A percentile compares a stretch with the other conserved stretches of the same genome.
phyloP scores from a whole-genome alignment of 2,329 filamentous ascomycete genomes.

The Claviceps sp. region DNA sequence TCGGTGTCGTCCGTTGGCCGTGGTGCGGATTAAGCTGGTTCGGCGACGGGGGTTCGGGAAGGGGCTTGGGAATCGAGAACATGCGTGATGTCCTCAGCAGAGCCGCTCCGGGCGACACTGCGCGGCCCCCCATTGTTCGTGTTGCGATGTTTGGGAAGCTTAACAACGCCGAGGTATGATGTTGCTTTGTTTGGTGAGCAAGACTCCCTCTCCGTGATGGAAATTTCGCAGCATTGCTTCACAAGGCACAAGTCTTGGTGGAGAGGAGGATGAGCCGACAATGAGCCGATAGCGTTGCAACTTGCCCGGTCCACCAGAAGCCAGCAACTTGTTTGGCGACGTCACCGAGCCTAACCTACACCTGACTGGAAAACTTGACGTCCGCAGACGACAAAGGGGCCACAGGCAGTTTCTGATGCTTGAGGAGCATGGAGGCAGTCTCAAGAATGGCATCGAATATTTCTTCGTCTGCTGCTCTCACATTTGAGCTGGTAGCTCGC shows the following conservation, averaged over 20 bases:
- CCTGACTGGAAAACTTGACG: constrained; percentile 3
- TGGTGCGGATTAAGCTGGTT: constrained; percentile 14
- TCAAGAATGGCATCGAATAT: constrained; percentile 37
- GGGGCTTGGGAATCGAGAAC: constrained; percentile 70
- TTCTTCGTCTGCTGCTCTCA: constrained; percentile 52
- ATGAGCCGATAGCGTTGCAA: constrained; percentile 9
- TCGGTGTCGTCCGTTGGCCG: constrained; percentile 23
- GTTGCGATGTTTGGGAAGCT: constrained; percentile 14
- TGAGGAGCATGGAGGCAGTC: constrained; percentile 15
- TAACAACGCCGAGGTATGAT: constrained; percentile 14
- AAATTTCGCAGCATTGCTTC: constrained; percentile 16
- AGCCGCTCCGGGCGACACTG: constrained; percentile 47
- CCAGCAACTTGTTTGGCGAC: too few species aligned
- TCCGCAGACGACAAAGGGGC: not conserved
- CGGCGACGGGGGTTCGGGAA: constrained; percentile 48
- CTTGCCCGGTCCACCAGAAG: not conserved
- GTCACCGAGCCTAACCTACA: constrained; percentile 2
- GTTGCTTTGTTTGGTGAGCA: constrained; percentile 3
- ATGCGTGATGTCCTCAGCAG: constrained; percentile 79
- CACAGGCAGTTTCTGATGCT: not conserved
- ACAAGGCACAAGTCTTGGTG: constrained; percentile 2
- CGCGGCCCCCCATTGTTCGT: constrained; percentile 19
- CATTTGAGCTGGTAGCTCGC: constrained; percentile 62
- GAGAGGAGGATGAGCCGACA: constrained; percentile 12
- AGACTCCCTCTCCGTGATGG: constrained; percentile 2